Percentiles rank a stretch among this genome's conserved stretches.
These are phyloP conservation scores for Alternaria ethzedia DNA, from an alignment of 2,329 filamentous ascomycete species.

Conservation along the genomic window DNA sequence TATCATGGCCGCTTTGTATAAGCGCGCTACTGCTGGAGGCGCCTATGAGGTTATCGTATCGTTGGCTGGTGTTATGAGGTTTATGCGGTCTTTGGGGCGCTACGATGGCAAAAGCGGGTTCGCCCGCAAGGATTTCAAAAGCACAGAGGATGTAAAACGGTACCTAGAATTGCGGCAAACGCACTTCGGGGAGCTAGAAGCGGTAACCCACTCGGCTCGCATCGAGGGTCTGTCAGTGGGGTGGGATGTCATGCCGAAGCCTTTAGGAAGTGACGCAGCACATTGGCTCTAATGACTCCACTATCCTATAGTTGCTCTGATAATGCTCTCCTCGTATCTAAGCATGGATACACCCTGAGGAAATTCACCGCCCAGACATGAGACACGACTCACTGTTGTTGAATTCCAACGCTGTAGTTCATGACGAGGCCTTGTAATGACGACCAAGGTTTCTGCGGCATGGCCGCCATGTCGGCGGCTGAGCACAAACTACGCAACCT, in stretches of 20 bases:
- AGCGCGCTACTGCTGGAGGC: slow-evolving; percentile 53
- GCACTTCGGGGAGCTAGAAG: slow-evolving; percentile 56
- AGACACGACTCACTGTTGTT: not conserved
- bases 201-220: slow-evolving; percentile 56
- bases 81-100: slow-evolving; percentile 62
- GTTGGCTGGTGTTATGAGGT: slow-evolving; percentile 63
- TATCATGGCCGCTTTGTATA: slow-evolving; percentile 59
- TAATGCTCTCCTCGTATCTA: not conserved
- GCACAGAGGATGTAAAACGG: slow-evolving; percentile 36
- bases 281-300: slow-evolving; percentile 40
- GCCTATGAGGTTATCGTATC: slow-evolving; percentile 63
- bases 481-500: not conserved
- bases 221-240: slow-evolving; percentile 56
- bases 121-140: slow-evolving; percentile 40
- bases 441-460: not conserved
- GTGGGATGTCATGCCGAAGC: slow-evolving; percentile 61
- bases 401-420: not conserved
- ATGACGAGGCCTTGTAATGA: not conserved
- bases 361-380: not conserved
- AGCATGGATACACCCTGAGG: not conserved
- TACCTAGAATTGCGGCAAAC: slow-evolving; percentile 56
- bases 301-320: not conserved
- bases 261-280: slow-evolving; percentile 56
- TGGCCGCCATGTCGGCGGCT: not conserved
- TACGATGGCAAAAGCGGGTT: slow-evolving; percentile 56